Conservation (phyloP, 371 early-diverging fungal genomes). For the Apophysomyces trapeziformis region DNA sequence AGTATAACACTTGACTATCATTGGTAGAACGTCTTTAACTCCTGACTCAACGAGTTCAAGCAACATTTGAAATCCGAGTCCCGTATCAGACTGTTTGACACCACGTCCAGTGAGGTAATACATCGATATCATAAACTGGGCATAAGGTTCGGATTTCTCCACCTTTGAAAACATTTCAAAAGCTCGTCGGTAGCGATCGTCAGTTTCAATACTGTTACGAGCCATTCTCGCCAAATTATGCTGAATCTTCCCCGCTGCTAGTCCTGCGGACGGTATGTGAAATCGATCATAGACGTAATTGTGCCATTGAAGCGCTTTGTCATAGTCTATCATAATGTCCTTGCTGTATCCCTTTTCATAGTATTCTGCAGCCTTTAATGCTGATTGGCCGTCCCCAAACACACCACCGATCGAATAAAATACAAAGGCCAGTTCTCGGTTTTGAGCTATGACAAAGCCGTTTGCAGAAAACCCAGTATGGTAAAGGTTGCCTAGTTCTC, state of each 20-base stretch:
- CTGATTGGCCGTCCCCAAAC: neutral
- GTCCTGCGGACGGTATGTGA: neutral
- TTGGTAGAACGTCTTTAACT: constrained; percentile 14
- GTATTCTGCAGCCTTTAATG: constrained; percentile 18
- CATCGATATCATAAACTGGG: constrained; percentile 28
- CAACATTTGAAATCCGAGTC: constrained; percentile 18
- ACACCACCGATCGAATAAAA: constrained; percentile 2
- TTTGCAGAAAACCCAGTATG: neutral
- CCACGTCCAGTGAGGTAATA: constrained; percentile 33
- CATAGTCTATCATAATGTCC: neutral
- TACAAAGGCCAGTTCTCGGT: constrained; percentile 17
- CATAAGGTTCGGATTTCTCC: constrained; percentile 2
- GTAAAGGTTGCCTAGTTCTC: neutral
- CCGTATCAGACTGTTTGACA: constrained; percentile 11
- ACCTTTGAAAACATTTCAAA: constrained; percentile 12
- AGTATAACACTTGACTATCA: constrained; percentile 31
- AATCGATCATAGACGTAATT: neutral
- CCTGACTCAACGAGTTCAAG: constrained; percentile 20
- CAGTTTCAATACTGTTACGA: neutral
- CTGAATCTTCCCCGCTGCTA: constrained; percentile 22
- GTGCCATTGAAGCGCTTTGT: constrained; percentile 15
- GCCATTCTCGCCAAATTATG: constrained; percentile 16
- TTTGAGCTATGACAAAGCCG: constrained; percentile 12
- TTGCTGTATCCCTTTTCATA: constrained; percentile 9
- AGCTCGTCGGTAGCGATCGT: constrained; percentile 17